Evolutionary conservation across 306 rosid species (phyloP).

Genomic region (Elaeagnus macrophylla): DNA sequence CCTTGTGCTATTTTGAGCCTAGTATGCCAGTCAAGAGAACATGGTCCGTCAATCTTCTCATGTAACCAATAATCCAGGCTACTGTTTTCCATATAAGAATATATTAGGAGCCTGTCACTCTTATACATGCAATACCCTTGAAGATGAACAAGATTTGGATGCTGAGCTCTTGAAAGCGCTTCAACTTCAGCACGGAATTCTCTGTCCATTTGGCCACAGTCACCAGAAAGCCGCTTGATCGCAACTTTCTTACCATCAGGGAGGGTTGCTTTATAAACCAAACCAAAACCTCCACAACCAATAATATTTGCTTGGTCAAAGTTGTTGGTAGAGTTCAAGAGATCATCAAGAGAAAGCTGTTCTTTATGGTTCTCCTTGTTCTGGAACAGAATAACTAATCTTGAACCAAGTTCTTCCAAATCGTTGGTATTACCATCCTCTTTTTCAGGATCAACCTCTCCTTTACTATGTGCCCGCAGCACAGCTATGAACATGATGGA

Average conservation of each 20-base stretch:
- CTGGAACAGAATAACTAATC: conserved; percentile 26
- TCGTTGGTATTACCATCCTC: conserved; percentile 14
- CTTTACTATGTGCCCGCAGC: conserved; percentile 14
- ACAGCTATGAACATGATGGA: conserved; percentile 18
- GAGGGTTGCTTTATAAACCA: conserved; percentile 34
- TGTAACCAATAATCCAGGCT: conserved; percentile 41
- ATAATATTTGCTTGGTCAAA: conserved; percentile 29
- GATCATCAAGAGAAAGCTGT: conserved; percentile 29
- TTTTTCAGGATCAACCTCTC: conserved; percentile 30
- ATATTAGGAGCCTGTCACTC: conserved; percentile 33
- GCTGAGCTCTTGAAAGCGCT: conserved; percentile 40
- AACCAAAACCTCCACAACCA: conserved; percentile 44
- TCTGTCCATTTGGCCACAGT: conserved; percentile 38
- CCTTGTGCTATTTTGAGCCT: conserved; percentile 34
- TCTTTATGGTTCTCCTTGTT: conserved; percentile 23
- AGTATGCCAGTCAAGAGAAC: conserved; percentile 25
- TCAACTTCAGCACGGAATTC: conserved; percentile 42
- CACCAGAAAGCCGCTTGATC: conserved; percentile 36
- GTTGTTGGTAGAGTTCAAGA: conserved; percentile 26
- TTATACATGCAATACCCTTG: conserved; percentile 33
- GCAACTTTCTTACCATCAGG: conserved; percentile 34
- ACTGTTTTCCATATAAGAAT: conserved; percentile 38
- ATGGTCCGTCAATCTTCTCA: conserved; percentile 24
- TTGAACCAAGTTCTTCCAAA: conserved; percentile 27
- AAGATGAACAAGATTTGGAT: conserved; percentile 37